Conservation (phyloP, 176 grass and related monocot species). For the Cymbopogon citratus region DNA sequence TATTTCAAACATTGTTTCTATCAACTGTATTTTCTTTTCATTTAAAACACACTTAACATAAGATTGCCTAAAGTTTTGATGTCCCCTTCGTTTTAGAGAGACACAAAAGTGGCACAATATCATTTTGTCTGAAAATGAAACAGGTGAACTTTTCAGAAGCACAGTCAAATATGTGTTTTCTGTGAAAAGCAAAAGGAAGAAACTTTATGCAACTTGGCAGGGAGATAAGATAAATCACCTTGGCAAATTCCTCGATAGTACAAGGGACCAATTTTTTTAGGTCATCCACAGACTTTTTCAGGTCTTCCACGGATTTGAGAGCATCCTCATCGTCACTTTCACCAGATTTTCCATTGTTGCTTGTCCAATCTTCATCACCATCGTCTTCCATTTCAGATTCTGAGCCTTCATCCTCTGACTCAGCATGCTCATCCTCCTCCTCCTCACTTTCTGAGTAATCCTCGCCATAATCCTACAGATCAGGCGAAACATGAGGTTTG, state of each 20-base stretch:
- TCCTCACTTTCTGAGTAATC: slow-evolving; percentile 69
- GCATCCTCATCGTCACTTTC: slow-evolving; percentile 74
- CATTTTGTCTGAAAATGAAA: slow-evolving; percentile 5
- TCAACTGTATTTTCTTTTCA: neutral
- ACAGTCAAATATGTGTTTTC: neutral
- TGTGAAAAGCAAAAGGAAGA: neutral
- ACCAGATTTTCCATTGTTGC: slow-evolving; percentile 60
- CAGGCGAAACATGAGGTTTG: slow-evolving; percentile 27
- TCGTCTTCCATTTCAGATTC: slow-evolving; percentile 69
- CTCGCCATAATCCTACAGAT: slow-evolving; percentile 55
- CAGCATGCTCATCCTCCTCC: slow-evolving; percentile 66
- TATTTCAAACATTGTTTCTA: neutral
- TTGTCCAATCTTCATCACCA: slow-evolving; percentile 70
- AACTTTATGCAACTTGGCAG: no score
- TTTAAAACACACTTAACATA: neutral
- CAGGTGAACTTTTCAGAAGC: neutral
- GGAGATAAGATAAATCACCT: no score
- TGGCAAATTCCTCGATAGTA: no score
- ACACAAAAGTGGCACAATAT: neutral
- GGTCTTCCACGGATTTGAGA: slow-evolving; percentile 57
- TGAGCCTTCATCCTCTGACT: slow-evolving; percentile 59
- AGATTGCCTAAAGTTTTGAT: neutral
- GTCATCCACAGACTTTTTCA: slow-evolving; percentile 59
- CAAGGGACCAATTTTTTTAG: slow-evolving; percentile 28
- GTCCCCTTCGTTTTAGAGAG: neutral